phyloP scores from a whole-genome alignment of 495 filamentous ascomycete species.

The Xanthoparmelia taractica region DNA sequence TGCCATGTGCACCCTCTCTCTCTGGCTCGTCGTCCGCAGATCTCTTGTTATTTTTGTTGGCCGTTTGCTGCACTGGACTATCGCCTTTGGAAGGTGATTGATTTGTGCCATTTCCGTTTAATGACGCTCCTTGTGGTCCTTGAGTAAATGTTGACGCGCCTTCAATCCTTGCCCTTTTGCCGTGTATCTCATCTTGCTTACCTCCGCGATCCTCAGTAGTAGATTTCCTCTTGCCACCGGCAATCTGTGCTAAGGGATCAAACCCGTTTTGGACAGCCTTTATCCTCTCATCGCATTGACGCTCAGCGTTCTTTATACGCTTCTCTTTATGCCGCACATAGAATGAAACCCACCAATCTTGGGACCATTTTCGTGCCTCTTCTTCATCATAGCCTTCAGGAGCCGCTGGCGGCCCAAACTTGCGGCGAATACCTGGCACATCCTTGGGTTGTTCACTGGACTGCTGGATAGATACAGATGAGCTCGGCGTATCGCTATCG shows the following conservation, averaged over 20 bases:
- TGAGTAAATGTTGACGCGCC: constrained; percentile 7
- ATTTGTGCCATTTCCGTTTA: not conserved
- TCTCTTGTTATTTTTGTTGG: constrained; percentile 25
- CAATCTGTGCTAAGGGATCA: constrained; percentile 5
- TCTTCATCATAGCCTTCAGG: constrained; percentile 20
- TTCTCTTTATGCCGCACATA: constrained; percentile 18
- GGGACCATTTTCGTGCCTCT: constrained; percentile 20
- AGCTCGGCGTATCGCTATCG: not conserved
- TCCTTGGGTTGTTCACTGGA: constrained; percentile 1
- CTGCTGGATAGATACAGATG: constrained; percentile 9
- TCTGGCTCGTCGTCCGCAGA: constrained; percentile 22
- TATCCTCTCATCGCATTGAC: constrained; percentile 21
- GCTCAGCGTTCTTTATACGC: constrained; percentile 8
- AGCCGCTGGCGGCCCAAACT: constrained; percentile 15
- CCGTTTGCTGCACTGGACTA: not conserved
- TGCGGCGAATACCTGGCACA: constrained; percentile 3
- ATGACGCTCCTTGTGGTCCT: not conserved
- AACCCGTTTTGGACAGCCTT: constrained; percentile 13
- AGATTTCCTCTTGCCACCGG: constrained; percentile 16
- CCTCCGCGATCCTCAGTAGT: constrained; percentile 7
- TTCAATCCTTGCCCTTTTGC: constrained; percentile 4
- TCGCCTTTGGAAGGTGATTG: not conserved
- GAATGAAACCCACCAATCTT: constrained; percentile 23
- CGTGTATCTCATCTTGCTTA: not conserved
- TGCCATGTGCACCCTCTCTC: constrained; percentile 24